phyloP scores from a whole-genome alignment of 2,329 filamentous ascomycete species.

The Venturiaceae sp. region DNA sequence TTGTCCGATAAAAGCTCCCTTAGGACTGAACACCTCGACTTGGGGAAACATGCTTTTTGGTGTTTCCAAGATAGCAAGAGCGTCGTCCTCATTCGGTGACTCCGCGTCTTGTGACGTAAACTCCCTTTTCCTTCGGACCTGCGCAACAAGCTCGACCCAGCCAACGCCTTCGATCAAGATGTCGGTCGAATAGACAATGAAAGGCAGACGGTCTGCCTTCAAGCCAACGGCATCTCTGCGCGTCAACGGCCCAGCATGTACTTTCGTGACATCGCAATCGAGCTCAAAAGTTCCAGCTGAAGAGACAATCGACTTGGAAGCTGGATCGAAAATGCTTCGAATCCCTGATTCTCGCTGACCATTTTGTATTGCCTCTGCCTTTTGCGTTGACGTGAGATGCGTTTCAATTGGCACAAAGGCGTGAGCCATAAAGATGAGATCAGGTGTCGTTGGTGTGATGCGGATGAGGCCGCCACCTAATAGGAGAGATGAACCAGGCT shows the following conservation, averaged over 20 bases:
- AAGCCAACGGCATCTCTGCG: slow-evolving; percentile 51
- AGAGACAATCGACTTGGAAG: slow-evolving; percentile 21
- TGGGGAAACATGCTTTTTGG: slow-evolving; percentile 45
- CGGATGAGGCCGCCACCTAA: slow-evolving; percentile 75
- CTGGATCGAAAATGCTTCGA: slow-evolving; percentile 46
- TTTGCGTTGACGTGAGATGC: slow-evolving; percentile 71
- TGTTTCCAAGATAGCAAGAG: background rate
- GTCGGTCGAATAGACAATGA: slow-evolving; percentile 69
- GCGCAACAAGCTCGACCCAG: slow-evolving; percentile 81
- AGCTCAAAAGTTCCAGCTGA: slow-evolving; percentile 65
- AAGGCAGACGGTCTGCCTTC: slow-evolving; percentile 62
- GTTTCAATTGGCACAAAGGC: slow-evolving; percentile 71
- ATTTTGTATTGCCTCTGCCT: slow-evolving; percentile 64
- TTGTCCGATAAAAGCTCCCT: slow-evolving; percentile 67
- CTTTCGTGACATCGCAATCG: slow-evolving; percentile 72
- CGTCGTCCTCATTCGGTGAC: background rate
- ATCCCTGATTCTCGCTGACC: slow-evolving; percentile 52
- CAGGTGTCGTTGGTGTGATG: slow-evolving; percentile 63
- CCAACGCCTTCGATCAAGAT: slow-evolving; percentile 86
- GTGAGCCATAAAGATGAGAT: slow-evolving; percentile 65
- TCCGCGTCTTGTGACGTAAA: background rate
- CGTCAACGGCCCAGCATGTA: slow-evolving; percentile 65
- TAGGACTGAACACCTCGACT: slow-evolving; percentile 76
- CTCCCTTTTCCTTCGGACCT: slow-evolving; percentile 48
- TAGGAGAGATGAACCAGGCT: slow-evolving; percentile 68